phyloP scores from a whole-genome alignment of 2,329 filamentous ascomycete genomes.

The Phyllosticta citriasiana region DNA sequence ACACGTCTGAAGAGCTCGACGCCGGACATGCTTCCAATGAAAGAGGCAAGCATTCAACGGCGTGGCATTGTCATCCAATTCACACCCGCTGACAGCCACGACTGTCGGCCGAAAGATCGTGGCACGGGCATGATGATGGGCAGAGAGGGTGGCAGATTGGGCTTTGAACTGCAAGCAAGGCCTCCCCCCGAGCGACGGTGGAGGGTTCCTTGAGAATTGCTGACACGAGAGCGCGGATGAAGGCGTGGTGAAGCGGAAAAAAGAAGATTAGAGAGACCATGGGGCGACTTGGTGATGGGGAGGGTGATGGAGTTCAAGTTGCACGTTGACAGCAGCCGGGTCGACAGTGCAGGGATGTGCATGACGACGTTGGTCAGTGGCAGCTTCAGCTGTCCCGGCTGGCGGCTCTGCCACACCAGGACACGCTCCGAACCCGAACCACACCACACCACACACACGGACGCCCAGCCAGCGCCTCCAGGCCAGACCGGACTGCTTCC shows the following conservation, averaged over 20 bases:
- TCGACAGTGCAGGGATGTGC: not conserved
- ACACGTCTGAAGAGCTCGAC: no score
- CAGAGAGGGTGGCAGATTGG: not conserved
- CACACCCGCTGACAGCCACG: no score
- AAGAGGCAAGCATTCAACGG: no score
- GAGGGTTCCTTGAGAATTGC: not conserved
- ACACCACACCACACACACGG: not conserved
- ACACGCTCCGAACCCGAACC: not conserved
- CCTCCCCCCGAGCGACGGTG: not conserved
- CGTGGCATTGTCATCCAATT: no score
- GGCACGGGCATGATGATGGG: no score
- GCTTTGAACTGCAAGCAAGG: not conserved
- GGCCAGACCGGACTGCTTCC: not conserved
- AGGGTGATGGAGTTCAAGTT: not conserved
- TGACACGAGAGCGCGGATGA: not conserved
- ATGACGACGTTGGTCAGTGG: not conserved
- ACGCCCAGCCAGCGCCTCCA: not conserved
- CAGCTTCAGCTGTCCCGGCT: not conserved
- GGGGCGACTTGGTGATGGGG: not conserved
- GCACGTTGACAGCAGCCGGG: not conserved
- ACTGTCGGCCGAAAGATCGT: no score
- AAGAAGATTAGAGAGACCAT: not conserved
- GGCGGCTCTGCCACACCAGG: not conserved
- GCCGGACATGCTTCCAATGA: no score
- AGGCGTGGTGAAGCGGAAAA: not conserved